phyloP scores from a whole-genome alignment of 164 flowering plant species.

The Euptelea pleiosperma region DNA sequence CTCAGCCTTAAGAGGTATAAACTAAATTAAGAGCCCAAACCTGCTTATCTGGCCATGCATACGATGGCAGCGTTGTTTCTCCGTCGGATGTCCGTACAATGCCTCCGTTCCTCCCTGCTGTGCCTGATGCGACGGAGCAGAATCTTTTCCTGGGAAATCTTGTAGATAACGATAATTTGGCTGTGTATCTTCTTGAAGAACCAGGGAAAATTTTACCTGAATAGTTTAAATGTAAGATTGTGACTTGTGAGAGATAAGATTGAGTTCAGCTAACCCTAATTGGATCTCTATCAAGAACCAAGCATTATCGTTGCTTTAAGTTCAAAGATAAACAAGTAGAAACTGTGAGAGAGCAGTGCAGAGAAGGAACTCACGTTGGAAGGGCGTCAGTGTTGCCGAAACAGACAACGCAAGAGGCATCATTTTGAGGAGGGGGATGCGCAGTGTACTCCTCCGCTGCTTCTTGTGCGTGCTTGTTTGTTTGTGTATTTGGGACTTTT shows the following conservation, averaged over 20 bases:
- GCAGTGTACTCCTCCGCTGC: too few species aligned
- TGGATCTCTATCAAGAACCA: background rate
- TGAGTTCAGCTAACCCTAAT: background rate
- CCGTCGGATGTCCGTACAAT: conserved; percentile 9
- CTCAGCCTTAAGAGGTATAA: background rate
- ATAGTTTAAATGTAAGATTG: background rate
- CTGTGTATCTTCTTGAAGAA: conserved; percentile 11
- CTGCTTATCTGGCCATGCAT: conserved; percentile 29
- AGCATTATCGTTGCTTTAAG: background rate
- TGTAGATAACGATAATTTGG: background rate
- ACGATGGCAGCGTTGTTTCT: conserved; percentile 11
- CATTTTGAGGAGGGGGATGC: background rate
- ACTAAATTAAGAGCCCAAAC: conserved; percentile 10
- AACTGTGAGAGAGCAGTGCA: background rate
- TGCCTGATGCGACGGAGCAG: conserved; percentile 12
- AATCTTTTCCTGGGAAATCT: conserved; percentile 4
- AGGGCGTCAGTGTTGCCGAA: conserved; percentile 13
- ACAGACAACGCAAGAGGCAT: conserved; percentile 4
- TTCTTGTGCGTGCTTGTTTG: too few species aligned
- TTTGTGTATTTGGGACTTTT: too few species aligned
- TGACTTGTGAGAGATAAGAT: background rate
- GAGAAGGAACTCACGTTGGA: background rate
- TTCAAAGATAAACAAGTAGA: conserved; percentile 9
- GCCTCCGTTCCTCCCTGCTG: conserved; percentile 10
- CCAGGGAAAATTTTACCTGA: conserved; percentile 8